These are phyloP conservation scores for Colletotrichum musae DNA, from an alignment of 2,329 filamentous ascomycete genomes.

Conservation along the genomic window DNA sequence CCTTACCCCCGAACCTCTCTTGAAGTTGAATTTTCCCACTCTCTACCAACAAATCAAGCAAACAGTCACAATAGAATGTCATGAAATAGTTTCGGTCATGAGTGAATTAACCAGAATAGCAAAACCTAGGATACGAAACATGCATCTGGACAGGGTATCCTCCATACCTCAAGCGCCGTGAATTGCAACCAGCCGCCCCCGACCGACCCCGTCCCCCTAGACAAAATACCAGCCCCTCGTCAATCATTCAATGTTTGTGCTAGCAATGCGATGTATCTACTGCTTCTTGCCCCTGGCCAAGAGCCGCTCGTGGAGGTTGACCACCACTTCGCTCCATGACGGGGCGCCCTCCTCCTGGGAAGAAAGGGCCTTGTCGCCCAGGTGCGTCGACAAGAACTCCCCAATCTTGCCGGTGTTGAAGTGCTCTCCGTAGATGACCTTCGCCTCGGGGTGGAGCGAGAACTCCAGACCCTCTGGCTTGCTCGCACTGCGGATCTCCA, in stretches of 20 bases:
- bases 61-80: background rate
- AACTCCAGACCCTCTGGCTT: conserved; percentile 68
- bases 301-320: conserved; percentile 69
- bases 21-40: no score
- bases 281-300: conserved; percentile 69
- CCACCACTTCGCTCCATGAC: conserved; percentile 69
- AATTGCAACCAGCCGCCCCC: conserved; percentile 34
- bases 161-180: conserved; percentile 3
- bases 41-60: no score
- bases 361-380: conserved; percentile 53
- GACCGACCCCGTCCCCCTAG: conserved; percentile 37
- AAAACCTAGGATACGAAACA: conserved; percentile 6
- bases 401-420: conserved; percentile 83
- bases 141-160: conserved; percentile 37
- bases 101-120: background rate
- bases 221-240: conserved; percentile 41
- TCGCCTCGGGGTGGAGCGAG: conserved; percentile 66
- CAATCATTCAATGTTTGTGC: conserved; percentile 44
- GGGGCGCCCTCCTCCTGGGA: conserved; percentile 50
- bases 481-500: conserved; percentile 67
- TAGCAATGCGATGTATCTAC: conserved; percentile 17
- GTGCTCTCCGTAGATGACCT: conserved; percentile 82
- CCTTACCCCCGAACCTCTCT: no score
- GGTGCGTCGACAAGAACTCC: conserved; percentile 75
- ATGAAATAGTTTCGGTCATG: background rate